Evolutionary conservation across 768 basidiomycete species (phyloP), one percentile per base, ranked within the genome.

Genomic region (Coprinellus micaceus): DNA sequence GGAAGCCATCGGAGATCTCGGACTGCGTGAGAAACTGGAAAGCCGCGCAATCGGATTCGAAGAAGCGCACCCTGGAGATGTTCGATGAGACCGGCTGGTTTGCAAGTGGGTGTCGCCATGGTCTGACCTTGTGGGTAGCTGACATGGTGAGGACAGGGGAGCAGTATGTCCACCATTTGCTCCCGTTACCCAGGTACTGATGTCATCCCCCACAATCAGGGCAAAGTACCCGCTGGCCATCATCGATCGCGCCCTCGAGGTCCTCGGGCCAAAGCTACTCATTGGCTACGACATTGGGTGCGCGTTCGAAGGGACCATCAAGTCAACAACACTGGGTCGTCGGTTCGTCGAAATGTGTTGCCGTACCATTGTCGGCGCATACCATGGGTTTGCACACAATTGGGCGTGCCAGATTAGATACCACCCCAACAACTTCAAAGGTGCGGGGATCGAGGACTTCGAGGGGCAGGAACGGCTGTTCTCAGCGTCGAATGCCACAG

Each of bases 251-350:
- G 54, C 69, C 4, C 60, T 67, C 13, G 52, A 66, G 11, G 56
- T 53, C 10, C 65, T 66, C 53, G 64, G 66, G 11, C 7, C 29
- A 12, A 28, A 53, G 26, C 40, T 68, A 6, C 59, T 59, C 2
- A 60, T 61, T 11, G 70, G 69, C 2, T 71, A 66, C 43, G 67
- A 73, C 44, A 70, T 73, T 25, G 63, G 65, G 2, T 72, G 71
- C 54, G 56, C 53, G 25, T 67, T 68, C 46, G 39, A 52, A 25
- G 58, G 33, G 15, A 70, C 66, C 1, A 53, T 72, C 13, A 45
- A 25, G 5, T 19, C 49, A 7, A 69, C 66, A 44, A 33, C 58
- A 1, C 58, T 71, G n/a, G 61, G 66, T 28, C 21, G 40, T 2
- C 19, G 53, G 12, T 60, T 60, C n/a, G 17, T 30, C n/a, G 24